Percentiles rank a stretch among this genome's conserved stretches.
phyloP scores from a whole-genome alignment of 2,329 filamentous ascomycete genomes.

The Botrytis cinerea region DNA sequence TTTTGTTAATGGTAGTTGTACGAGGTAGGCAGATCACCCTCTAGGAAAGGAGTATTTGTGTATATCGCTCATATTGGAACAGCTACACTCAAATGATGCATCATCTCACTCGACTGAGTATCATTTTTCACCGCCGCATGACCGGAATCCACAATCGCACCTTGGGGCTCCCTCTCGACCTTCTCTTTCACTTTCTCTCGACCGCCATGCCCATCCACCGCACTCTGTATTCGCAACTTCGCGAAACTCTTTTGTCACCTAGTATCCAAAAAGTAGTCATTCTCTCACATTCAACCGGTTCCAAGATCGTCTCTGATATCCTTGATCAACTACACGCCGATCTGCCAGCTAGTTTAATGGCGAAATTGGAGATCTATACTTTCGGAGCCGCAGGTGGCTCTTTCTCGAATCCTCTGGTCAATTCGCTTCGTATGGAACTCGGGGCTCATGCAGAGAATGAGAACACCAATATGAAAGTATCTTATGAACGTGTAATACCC shows the following conservation, averaged over 20 bases:
- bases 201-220: constrained; percentile 67
- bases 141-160: constrained; percentile 76
- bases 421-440: neutral
- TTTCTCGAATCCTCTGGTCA: constrained; percentile 68
- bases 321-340: constrained; percentile 75
- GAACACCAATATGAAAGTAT: constrained; percentile 4
- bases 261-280: constrained; percentile 68
- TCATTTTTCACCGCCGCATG: constrained; percentile 69
- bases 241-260: constrained; percentile 61
- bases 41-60: too few relatives aligned
- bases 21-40: constrained; percentile 25
- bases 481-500: constrained; percentile 24
- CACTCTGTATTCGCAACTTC: constrained; percentile 59
- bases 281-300: constrained; percentile 74
- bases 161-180: constrained; percentile 68
- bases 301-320: constrained; percentile 69
- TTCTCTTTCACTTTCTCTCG: constrained; percentile 73
- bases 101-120: constrained; percentile 68
- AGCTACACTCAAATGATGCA: constrained; percentile 63
- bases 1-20: constrained; percentile 28
- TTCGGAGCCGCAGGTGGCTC: constrained; percentile 78
- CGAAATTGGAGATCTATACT: constrained; percentile 71
- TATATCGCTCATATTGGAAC: constrained; percentile 2
- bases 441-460: neutral
- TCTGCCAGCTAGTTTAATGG: constrained; percentile 60